Evolutionary conservation across 2,329 filamentous ascomycete genomes (phyloP).

Genomic region (Pestalotiopsis sp.): DNA sequence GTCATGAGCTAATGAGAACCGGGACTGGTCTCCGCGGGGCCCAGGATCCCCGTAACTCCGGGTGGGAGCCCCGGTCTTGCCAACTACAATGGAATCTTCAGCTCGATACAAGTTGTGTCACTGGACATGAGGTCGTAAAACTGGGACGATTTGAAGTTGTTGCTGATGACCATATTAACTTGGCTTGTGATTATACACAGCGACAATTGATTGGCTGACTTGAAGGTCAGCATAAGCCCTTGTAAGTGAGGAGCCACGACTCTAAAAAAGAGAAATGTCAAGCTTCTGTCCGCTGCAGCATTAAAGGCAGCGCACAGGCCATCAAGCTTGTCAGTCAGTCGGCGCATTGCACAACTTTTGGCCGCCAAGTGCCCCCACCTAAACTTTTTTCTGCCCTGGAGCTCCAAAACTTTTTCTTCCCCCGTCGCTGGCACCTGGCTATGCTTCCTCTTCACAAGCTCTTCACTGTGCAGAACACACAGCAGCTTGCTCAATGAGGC

Average conservation of each 20-base stretch:
- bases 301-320: not conserved
- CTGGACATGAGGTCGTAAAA: not conserved
- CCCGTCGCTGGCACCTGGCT: not conserved
- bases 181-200: too few species aligned
- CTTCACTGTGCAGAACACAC: not conserved
- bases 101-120: not conserved
- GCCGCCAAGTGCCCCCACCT: not conserved
- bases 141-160: not conserved
- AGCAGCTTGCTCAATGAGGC: constrained; percentile 9
- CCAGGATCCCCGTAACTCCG: not conserved
- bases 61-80: not conserved
- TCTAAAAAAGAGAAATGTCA: not conserved
- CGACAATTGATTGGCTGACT: not conserved
- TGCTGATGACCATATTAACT: too few species aligned
- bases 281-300: not conserved
- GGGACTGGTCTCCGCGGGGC: not conserved
- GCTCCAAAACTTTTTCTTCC: constrained; percentile 1
- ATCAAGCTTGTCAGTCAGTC: not conserved
- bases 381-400: not conserved
- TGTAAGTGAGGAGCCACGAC: not conserved
- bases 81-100: not conserved
- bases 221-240: not conserved
- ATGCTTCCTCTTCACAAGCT: not conserved
- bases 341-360: not conserved
- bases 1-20: not conserved